These are phyloP conservation scores for Coprinopsis marcescibilis DNA, from an alignment of 768 basidiomycete genomes.

Conservation along the genomic window DNA sequence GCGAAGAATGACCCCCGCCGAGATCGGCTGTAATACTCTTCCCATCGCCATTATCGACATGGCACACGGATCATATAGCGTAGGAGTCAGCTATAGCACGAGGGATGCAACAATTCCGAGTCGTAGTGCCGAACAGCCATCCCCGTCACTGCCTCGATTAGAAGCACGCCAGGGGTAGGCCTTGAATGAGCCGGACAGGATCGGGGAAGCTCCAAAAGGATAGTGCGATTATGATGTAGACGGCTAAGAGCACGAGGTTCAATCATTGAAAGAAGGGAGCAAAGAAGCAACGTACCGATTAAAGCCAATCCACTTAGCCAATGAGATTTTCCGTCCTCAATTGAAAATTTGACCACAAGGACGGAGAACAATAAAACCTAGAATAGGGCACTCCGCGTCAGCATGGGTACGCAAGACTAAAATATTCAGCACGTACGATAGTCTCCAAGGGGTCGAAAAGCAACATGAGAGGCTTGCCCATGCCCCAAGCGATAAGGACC, in stretches of 20 bases:
- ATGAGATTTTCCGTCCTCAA: constrained; percentile 43
- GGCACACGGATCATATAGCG: too few species aligned
- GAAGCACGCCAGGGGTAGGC: constrained; percentile 23
- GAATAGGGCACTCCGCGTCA: constrained; percentile 1
- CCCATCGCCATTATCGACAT: too few species aligned
- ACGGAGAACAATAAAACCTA: constrained; percentile 36
- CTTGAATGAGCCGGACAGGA: constrained; percentile 28
- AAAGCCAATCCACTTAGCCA: constrained; percentile 41
- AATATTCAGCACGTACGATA: constrained; percentile 19
- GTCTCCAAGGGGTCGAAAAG: constrained; percentile 36
- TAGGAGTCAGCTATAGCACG: too few species aligned
- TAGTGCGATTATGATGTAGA: constrained; percentile 32
- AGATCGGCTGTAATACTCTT: too few species aligned
- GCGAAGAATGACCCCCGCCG: too few species aligned
- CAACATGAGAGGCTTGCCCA: constrained; percentile 34
- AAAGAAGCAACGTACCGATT: constrained; percentile 13
- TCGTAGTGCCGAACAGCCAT: background rate
- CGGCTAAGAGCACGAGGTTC: constrained; percentile 11
- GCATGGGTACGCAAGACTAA: background rate
- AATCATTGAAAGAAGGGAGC: background rate
- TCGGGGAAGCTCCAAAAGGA: constrained; percentile 39
- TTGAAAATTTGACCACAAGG: constrained; percentile 37
- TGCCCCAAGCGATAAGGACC: constrained; percentile 34
- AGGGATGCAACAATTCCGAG: background rate
- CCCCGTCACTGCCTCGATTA: constrained; percentile 8